phyloP scores from a whole-genome alignment of 106 monocot species.

The Dactylorhiza incarnata region DNA sequence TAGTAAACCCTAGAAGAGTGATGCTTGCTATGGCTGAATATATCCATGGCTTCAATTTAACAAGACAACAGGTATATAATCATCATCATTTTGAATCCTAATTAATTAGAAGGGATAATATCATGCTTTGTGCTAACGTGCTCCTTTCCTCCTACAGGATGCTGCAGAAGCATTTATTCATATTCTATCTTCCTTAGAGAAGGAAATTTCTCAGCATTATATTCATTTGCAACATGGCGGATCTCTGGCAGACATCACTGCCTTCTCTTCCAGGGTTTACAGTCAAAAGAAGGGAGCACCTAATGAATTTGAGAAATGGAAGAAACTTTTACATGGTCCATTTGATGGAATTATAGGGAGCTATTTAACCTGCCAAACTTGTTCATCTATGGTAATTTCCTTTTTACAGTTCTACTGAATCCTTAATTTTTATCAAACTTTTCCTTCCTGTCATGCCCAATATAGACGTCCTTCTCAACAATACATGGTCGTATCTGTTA shows the following conservation, averaged over 20 bases:
- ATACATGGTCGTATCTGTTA: too few species aligned
- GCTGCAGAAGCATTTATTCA: slow-evolving; percentile 83
- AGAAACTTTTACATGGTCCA: slow-evolving; percentile 45
- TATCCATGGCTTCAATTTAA: slow-evolving; percentile 53
- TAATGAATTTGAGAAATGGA: slow-evolving; percentile 42
- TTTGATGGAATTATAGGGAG: slow-evolving; percentile 75
- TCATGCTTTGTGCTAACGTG: neutral
- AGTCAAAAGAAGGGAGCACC: slow-evolving; percentile 18
- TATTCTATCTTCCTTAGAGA: slow-evolving; percentile 67
- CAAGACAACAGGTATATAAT: slow-evolving; percentile 66
- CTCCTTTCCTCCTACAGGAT: slow-evolving; percentile 44
- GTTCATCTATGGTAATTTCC: slow-evolving; percentile 52
- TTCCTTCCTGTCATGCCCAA: neutral
- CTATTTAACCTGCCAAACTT: slow-evolving; percentile 57
- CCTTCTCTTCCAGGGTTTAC: slow-evolving; percentile 38
- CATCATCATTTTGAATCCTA: neutral
- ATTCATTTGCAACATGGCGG: slow-evolving; percentile 21
- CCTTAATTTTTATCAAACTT: neutral
- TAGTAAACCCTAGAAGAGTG: slow-evolving; percentile 57
- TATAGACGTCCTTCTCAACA: too few species aligned
- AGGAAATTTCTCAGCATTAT: slow-evolving; percentile 36
- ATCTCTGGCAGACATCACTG: slow-evolving; percentile 44
- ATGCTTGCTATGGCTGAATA: slow-evolving; percentile 67
- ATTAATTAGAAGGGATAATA: neutral
- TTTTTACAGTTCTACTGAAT: neutral